A percentile compares a stretch with the other conserved stretches of the same genome.
phyloP scores from a whole-genome alignment of 306 rosid species.

The Quercus robur region DNA sequence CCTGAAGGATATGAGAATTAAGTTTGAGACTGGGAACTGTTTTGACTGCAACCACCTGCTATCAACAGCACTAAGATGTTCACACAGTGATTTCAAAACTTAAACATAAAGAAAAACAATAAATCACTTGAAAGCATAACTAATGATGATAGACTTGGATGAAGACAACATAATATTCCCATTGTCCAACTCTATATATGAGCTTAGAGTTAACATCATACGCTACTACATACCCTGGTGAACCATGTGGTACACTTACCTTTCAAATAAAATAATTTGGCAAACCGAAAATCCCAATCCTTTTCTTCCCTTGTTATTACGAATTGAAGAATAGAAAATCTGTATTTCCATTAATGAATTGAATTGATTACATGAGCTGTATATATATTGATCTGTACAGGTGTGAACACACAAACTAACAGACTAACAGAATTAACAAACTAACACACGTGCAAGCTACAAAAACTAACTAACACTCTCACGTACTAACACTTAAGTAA shows the following conservation, averaged over 20 bases:
- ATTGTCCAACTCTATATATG: background rate
- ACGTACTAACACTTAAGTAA: too few relatives aligned
- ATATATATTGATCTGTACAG: too few relatives aligned
- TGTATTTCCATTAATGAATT: too few relatives aligned
- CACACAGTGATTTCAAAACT: slow-evolving; percentile 1
- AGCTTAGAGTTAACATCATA: background rate
- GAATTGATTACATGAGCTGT: too few relatives aligned
- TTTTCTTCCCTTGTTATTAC: too few relatives aligned
- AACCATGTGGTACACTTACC: background rate
- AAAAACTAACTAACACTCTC: too few relatives aligned
- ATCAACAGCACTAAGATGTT: background rate
- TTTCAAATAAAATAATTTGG: background rate
- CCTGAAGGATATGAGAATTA: slow-evolving; percentile 76
- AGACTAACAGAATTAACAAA: too few relatives aligned
- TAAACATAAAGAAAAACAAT: background rate
- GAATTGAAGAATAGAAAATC: too few relatives aligned
- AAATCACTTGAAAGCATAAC: background rate
- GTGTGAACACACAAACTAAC: too few relatives aligned
- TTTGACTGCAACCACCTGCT: slow-evolving; percentile 47
- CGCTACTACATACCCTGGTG: background rate
- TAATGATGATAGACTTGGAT: background rate
- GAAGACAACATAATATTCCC: background rate
- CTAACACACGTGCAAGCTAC: too few relatives aligned
- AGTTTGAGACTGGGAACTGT: slow-evolving; percentile 26
- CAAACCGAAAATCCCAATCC: too few relatives aligned